Evolutionary conservation across 345 rosid genomes (phyloP).

Genomic region (Acer negundo): DNA sequence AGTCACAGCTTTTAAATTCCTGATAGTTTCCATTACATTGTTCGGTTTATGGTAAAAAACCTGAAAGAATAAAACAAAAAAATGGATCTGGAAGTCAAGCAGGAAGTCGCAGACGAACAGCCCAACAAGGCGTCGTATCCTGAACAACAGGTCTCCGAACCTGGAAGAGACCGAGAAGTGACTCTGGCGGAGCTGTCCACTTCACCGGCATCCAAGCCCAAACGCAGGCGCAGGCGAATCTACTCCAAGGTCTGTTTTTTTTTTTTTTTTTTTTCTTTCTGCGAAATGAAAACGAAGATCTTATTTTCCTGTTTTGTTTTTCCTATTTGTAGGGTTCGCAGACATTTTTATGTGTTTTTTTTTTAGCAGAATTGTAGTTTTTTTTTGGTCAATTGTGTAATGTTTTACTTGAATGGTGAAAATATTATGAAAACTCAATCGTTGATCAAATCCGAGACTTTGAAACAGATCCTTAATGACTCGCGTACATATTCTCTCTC

Average conservation of each 20-base stretch:
- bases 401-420: not conserved
- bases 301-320: not conserved
- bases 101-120: constrained; percentile 17
- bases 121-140: constrained; percentile 7
- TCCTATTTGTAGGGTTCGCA: not conserved
- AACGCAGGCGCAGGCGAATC: constrained; percentile 19
- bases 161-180: constrained; percentile 14
- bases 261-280: not conserved
- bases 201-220: constrained; percentile 20
- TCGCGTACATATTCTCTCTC: too few relatives aligned
- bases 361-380: not conserved
- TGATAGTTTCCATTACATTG: not conserved
- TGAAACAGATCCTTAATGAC: too few relatives aligned
- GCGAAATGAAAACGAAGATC: not conserved
- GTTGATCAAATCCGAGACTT: too few relatives aligned
- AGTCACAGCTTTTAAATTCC: too few relatives aligned
- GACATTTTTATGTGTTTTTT: not conserved
- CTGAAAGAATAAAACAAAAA: not conserved
- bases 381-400: not conserved
- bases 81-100: constrained; percentile 30
- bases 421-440: not conserved
- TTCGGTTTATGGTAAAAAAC: not conserved
- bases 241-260: constrained; percentile 24
- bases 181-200: constrained; percentile 32
- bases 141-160: not conserved